Evolutionary conservation across 768 basidiomycete species (phyloP).

Genomic region (Cubamyces lactineus): DNA sequence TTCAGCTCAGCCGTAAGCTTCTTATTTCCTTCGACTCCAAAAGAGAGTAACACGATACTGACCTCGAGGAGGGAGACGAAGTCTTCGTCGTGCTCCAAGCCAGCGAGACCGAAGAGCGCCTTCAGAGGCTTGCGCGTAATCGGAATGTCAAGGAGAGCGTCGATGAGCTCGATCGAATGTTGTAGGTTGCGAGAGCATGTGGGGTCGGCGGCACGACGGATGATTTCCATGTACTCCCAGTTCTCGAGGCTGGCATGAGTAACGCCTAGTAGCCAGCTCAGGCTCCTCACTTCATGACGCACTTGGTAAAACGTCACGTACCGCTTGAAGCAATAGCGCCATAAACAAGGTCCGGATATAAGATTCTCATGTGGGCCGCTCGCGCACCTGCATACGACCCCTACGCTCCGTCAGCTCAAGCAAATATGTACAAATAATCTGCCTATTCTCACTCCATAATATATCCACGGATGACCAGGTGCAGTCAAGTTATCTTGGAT

Average conservation of each 20-base stretch:
- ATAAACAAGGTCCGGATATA: conserved; percentile 87
- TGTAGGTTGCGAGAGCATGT: conserved; percentile 62
- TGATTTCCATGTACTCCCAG: conserved; percentile 90
- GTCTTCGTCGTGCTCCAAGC: conserved; percentile 73
- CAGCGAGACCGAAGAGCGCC: conserved; percentile 72
- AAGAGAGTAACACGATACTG: conserved; percentile 10
- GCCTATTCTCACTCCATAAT: conserved; percentile 74
- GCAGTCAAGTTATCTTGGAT: conserved; percentile 74
- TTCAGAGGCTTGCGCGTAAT: conserved; percentile 60
- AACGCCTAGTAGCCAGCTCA: conserved; percentile 56
- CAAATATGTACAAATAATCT: neutral
- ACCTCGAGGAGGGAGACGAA: conserved; percentile 74
- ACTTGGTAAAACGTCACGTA: conserved; percentile 34
- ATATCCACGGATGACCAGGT: conserved; percentile 82
- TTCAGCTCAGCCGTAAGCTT: neutral
- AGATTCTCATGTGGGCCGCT: conserved; percentile 85
- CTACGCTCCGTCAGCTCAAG: conserved; percentile 36
- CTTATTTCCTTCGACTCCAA: neutral
- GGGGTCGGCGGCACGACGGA: conserved; percentile 67
- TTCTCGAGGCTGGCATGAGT: conserved; percentile 82
- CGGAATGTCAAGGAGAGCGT: conserved; percentile 54
- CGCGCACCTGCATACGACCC: conserved; percentile 94
- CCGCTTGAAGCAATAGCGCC: conserved; percentile 91
- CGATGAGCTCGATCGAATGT: conserved; percentile 61
- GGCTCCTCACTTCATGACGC: too few species aligned